phyloP scores from a whole-genome alignment of 345 rosid species.

The Pseudoturritis turrita region DNA sequence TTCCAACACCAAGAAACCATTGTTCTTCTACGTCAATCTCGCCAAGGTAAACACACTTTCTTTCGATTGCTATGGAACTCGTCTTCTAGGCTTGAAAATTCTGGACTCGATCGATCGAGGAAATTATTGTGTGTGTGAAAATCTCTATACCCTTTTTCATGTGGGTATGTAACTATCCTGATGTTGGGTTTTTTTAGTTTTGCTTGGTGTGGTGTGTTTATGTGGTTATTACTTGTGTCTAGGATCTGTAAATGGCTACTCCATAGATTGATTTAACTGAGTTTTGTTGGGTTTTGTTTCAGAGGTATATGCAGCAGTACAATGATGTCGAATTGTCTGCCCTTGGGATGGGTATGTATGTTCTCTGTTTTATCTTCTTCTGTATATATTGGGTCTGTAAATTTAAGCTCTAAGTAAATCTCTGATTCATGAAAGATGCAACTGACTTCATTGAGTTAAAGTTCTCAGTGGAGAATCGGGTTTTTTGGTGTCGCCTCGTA shows the following conservation, averaged over 20 bases:
- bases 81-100: background rate
- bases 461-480: background rate
- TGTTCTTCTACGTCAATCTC: conserved; percentile 93
- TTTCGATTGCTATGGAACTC: background rate
- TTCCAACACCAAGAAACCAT: conserved; percentile 89
- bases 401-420: background rate
- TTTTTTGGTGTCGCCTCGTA: background rate
- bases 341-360: conserved; percentile 79
- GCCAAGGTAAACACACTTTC: conserved; percentile 52
- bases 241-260: background rate
- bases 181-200: background rate
- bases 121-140: background rate
- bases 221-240: background rate
- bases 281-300: conserved; percentile 26
- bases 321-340: conserved; percentile 82
- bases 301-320: conserved; percentile 95
- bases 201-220: background rate
- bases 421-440: background rate
- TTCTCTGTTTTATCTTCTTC: background rate
- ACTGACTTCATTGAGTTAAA: background rate
- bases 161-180: too few species aligned
- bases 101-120: background rate
- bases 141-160: background rate
- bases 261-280: background rate
- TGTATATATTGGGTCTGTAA: background rate